Base-by-base conservation (phyloP, 192 early-diverging fungal genomes). In the Kickxella alabastrina region DNA sequence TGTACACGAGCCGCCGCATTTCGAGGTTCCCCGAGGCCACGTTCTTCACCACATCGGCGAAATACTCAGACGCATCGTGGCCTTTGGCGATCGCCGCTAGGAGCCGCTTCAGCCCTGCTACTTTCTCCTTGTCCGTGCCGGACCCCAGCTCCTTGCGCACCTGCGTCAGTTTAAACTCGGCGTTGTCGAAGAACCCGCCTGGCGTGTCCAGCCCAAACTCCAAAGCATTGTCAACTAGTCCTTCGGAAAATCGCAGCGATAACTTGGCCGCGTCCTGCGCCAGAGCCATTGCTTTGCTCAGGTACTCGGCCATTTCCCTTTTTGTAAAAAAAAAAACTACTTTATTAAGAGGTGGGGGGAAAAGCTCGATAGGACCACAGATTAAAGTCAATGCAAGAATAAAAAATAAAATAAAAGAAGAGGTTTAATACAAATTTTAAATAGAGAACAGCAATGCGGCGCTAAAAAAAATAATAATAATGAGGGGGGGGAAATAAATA, bases 41-140 rank as follows among this genome's bases (percentile, higher is more conserved):
- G 67, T 96, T 97, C 69, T 97, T 99, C 49, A 99, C 93, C 13
- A 99, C 95, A 53, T 92, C 88, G 26, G 89, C 84, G 57, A 92
- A 98, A 68, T 89, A 92, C 66, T 87, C 85, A 8, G 89, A 89
- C 13, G 92, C 92, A 65, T 95, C 86, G 17, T 85, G 81, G 17
- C 93, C 93, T 73, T 90, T 92, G 15, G 89, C 90, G 26, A 96
- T 89, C 74, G 92, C 86, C 31, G 92, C 93, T 61, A 98, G 82
- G 28, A 97, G 76, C 43, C 91, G 80, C 77, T 93, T 95, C 61
- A 98, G 65, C 12, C 85, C 95, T 63, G 88, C 87, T 51, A 98
- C 75, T 66, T 92, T 94, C 49, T 98, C 95, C 62, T 90, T 85
- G 62, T 94, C 92, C 44, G 87, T 80, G 54, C 85, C 85, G 15